A percentile compares a stretch with the other conserved stretches of the same genome.
These are phyloP conservation scores for Pholiota conissans DNA, from an alignment of 768 basidiomycete genomes.

Conservation along the genomic window DNA sequence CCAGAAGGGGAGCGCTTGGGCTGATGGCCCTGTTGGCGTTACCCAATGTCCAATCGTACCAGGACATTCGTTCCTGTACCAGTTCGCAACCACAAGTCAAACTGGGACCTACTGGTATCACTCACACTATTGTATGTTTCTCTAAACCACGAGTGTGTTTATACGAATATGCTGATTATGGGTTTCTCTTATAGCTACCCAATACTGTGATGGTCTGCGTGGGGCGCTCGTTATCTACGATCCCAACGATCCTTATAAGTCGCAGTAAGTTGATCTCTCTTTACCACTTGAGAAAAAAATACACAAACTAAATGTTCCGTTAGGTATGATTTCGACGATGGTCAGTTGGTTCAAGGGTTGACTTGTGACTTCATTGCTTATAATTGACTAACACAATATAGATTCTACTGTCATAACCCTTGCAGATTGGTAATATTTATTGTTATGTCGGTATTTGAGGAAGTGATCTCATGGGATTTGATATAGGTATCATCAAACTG, in stretches of 20 bases:
- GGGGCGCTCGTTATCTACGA: constrained; percentile 30
- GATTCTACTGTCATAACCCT: not conserved
- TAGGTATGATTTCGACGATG: not conserved
- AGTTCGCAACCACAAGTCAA: constrained; percentile 25
- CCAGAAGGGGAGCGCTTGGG: constrained; percentile 28
- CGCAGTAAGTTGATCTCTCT: constrained; percentile 5
- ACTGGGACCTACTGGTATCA: constrained; percentile 49
- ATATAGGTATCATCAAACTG: not conserved
- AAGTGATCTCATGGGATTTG: not conserved
- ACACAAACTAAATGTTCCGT: not conserved
- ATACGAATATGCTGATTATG: too few species aligned
- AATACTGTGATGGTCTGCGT: constrained; percentile 60
- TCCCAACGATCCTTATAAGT: constrained; percentile 23
- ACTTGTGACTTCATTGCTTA: not conserved
- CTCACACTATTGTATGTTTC: constrained; percentile 31
- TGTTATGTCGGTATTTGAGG: not conserved
- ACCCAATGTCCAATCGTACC: constrained; percentile 42
- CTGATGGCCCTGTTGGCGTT: constrained; percentile 38
- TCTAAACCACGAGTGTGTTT: too few species aligned
- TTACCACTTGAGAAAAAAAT: not conserved
- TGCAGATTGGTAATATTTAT: not conserved
- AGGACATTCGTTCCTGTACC: constrained; percentile 30
- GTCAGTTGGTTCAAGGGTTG: not conserved
- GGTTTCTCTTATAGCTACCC: constrained; percentile 32
- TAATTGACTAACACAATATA: not conserved